phyloP scores from a whole-genome alignment of 2,329 filamentous ascomycete genomes.

The Trichoderma oligosporum region DNA sequence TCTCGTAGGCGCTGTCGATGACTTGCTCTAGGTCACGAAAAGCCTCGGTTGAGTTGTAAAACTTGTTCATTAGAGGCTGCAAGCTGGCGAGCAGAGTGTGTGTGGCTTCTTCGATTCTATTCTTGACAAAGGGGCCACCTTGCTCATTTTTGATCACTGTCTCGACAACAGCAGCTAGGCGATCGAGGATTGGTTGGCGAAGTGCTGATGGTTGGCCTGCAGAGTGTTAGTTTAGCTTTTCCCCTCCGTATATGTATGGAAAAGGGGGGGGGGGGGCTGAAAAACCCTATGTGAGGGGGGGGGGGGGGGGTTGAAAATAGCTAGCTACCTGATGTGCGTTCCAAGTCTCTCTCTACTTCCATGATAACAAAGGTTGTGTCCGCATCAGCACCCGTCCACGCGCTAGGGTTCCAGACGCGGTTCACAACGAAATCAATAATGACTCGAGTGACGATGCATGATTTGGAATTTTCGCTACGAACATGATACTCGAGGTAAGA shows the following conservation, averaged over 20 bases:
- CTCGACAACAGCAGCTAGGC: slow-evolving; percentile 37
- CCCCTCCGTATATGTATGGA: not conserved
- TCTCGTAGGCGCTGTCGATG: slow-evolving; percentile 40
- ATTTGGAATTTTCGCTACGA: slow-evolving; percentile 38
- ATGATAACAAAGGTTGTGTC: slow-evolving; percentile 35
- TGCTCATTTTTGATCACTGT: slow-evolving; percentile 36
- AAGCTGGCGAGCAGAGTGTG: slow-evolving; percentile 37
- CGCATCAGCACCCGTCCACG: slow-evolving; percentile 38
- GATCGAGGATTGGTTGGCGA: slow-evolving; percentile 40
- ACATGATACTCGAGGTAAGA: slow-evolving; percentile 42
- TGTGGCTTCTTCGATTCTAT: slow-evolving; percentile 42
- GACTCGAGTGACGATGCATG: slow-evolving; percentile 42
- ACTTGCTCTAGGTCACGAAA: slow-evolving; percentile 43
- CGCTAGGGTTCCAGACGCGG: slow-evolving; percentile 38
- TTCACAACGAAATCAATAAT: slow-evolving; percentile 43
- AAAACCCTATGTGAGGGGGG: not conserved
- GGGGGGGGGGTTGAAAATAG: not conserved
- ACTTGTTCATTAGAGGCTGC: slow-evolving; percentile 39
- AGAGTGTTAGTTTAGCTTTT: not conserved
- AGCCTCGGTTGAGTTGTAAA: slow-evolving; percentile 35
- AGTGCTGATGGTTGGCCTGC: slow-evolving; percentile 34
- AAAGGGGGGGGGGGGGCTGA: not conserved
- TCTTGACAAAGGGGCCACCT: slow-evolving; percentile 30
- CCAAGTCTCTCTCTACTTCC: slow-evolving; percentile 37
- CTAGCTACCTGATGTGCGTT: slow-evolving; percentile 34